These are phyloP conservation scores for Talaromyces proteolyticus DNA, from an alignment of 495 filamentous ascomycete genomes.

Conservation along the genomic window DNA sequence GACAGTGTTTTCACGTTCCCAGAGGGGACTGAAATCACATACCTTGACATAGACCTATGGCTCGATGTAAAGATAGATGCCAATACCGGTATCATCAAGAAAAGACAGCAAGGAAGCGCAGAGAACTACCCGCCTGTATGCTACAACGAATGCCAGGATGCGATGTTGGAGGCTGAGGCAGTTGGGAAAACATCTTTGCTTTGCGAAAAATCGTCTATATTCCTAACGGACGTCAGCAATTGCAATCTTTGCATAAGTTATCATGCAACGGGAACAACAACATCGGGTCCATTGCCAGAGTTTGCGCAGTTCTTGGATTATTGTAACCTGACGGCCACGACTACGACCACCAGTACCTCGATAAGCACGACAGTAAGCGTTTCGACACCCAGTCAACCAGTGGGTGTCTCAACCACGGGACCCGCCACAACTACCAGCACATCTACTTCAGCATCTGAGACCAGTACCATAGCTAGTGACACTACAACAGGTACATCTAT, in stretches of 20 bases:
- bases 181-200: slow-evolving; percentile 40
- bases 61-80: slow-evolving; percentile 47
- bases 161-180: slow-evolving; percentile 34
- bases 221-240: slow-evolving; percentile 19
- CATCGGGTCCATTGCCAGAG: not conserved
- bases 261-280: not conserved
- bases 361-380: slow-evolving; percentile 2
- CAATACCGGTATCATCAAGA: slow-evolving; percentile 38
- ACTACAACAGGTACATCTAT: no score
- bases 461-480: no score
- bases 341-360: not conserved
- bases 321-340: no score
- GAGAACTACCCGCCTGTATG: slow-evolving; percentile 34
- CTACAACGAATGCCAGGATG: slow-evolving; percentile 48
- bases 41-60: slow-evolving; percentile 35
- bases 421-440: no score
- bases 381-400: no score
- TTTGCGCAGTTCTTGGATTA: not conserved
- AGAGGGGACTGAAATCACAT: not conserved
- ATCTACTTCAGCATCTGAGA: no score
- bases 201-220: slow-evolving; percentile 36
- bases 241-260: slow-evolving; percentile 24
- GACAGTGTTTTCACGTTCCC: slow-evolving; percentile 8
- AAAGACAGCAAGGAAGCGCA: slow-evolving; percentile 4
- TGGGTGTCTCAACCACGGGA: no score